Percentiles rank a stretch among this genome's conserved stretches.
Evolutionary conservation across 1,284 basidiomycete species (phyloP).

Genomic region (Ganoderma resinaceum): DNA sequence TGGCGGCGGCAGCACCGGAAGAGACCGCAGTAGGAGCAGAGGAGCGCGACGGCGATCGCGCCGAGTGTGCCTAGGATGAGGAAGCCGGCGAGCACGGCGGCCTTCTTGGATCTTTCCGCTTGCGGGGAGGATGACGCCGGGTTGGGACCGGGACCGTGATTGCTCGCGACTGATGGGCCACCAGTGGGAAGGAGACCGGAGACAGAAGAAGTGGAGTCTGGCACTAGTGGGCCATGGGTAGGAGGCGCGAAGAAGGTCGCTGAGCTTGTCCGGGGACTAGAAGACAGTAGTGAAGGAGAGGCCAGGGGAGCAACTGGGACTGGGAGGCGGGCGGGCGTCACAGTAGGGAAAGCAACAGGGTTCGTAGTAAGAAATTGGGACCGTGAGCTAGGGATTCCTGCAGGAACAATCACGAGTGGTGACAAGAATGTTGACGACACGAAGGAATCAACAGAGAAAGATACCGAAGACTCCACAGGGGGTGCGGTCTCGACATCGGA

Average conservation of each 20-base stretch:
- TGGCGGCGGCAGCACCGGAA: slow-evolving; percentile 24
- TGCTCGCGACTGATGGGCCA: slow-evolving; percentile 7
- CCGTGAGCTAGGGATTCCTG: not conserved
- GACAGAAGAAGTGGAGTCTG: not conserved
- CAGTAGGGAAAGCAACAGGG: not conserved
- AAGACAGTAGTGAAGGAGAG: not conserved
- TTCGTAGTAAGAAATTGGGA: not conserved
- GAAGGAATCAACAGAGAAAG: not conserved
- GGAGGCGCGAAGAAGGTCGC: not conserved
- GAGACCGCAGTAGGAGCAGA: slow-evolving; percentile 38
- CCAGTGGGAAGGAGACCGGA: slow-evolving; percentile 8
- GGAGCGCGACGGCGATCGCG: slow-evolving; percentile 32
- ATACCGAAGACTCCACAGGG: not conserved
- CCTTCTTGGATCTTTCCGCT: slow-evolving; percentile 31
- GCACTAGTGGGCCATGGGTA: not conserved
- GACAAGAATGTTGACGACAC: not conserved
- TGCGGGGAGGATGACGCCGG: slow-evolving; percentile 26
- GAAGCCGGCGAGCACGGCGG: slow-evolving; percentile 37
- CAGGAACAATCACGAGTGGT: not conserved
- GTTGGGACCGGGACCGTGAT: slow-evolving; percentile 22
- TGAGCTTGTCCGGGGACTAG: not conserved
- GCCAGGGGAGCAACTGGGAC: not conserved
- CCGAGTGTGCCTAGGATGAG: slow-evolving; percentile 36
- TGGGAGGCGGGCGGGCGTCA: not conserved
- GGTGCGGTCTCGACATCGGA: not conserved